Base-by-base conservation (phyloP, 176 grass and related monocot genomes). In the Musa itinerans region DNA sequence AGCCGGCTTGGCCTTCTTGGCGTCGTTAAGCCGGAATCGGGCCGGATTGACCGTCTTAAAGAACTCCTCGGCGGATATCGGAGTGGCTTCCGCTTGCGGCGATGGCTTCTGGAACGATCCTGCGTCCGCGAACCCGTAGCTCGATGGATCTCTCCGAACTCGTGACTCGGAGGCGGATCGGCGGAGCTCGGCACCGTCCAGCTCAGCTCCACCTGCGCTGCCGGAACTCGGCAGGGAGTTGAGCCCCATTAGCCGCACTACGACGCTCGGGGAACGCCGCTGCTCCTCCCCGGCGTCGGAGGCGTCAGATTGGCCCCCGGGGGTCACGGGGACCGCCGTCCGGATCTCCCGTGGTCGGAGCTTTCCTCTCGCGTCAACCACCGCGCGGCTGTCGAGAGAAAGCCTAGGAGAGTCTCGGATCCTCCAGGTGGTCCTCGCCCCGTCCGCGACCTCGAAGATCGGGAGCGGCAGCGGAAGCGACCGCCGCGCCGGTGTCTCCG, bases 221-320 rank as follows among this genome's bases (percentile, higher is more conserved):
- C 2, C 48, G 0, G 56, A 64, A 53, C 73, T 72, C 21, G 91
- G 89, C 9, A 99, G 88, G 53, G 53, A 83, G 53, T 94, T 88
- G 65, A 99, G 90, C 19, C 95, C 95, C 95, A 99, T 99, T 21
- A 99, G 83, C 55, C 95, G 75, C 19, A 86, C 95, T 58, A 99
- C 91, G 0, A 99, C 91, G 64, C 95, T 94, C 6, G 95, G 95
- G 0, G 95, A 97, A 2, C 94, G 71, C 15, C 90, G 80, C 11
- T 92, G 86, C 19, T 82, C 80, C 0, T 83, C 86, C 11, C 58
- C 71, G 20, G 75, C 34, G 0, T 85, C 83, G 3, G 85, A 84
- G 0, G 75, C 83, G 65, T 78, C 75, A 22, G 86, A 77, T 65
- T 76, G 73, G 3, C 8, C 76, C 16, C 9, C 68, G 48, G 68